Conservation (phyloP, 208 protist species). For the Acanthamoeba lenticulata region DNA sequence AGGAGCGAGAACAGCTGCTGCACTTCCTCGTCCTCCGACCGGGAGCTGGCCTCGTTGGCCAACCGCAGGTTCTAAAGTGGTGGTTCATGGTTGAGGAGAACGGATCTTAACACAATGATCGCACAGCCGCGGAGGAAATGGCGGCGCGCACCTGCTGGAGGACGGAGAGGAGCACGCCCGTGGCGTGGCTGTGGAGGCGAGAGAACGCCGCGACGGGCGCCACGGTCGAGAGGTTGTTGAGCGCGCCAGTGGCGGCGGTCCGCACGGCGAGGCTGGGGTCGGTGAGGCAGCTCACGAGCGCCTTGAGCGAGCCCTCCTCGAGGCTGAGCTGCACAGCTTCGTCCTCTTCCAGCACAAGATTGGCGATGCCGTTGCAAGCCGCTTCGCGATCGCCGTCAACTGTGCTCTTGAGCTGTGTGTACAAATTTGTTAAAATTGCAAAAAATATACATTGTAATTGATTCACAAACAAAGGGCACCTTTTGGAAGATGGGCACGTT, state of each 20-base stretch:
- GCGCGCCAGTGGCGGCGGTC: conserved; percentile 22
- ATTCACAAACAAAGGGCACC: too few species aligned
- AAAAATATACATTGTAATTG: too few species aligned
- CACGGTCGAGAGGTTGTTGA: conserved; percentile 60
- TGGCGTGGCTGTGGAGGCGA: conserved; percentile 28
- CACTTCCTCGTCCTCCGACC: background rate
- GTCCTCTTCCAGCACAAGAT: conserved; percentile 35
- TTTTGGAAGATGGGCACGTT: conserved; percentile 53
- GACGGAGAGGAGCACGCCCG: background rate
- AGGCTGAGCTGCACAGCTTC: background rate
- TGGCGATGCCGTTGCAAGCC: conserved; percentile 37
- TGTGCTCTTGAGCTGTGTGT: conserved; percentile 3
- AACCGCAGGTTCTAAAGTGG: background rate
- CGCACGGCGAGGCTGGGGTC: conserved; percentile 39
- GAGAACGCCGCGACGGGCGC: background rate
- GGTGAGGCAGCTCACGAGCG: background rate
- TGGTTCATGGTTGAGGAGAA: background rate
- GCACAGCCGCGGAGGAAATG: too few species aligned
- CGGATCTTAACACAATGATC: too few species aligned
- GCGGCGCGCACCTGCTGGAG: background rate
- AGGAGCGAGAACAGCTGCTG: conserved; percentile 8
- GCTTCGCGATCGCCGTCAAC: background rate
- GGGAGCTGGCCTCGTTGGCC: background rate
- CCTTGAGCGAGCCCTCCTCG: conserved; percentile 25
- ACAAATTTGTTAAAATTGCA: too few species aligned